phyloP scores from a whole-genome alignment of 176 grass and related monocot species.

The Poa annua region DNA sequence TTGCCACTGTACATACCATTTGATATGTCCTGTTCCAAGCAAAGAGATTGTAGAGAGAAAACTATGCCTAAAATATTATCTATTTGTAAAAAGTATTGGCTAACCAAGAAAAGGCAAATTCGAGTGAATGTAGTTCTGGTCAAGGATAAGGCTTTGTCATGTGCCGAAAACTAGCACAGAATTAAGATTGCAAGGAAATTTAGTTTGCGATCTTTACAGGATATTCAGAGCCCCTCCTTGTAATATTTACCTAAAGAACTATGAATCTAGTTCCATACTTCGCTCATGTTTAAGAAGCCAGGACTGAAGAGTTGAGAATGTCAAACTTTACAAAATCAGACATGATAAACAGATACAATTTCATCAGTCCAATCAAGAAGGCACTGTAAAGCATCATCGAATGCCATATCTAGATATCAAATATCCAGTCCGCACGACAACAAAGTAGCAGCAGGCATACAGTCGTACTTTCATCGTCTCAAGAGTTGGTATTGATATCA shows the following conservation, averaged over 20 bases:
- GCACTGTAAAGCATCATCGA: not conserved
- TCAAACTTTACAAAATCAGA: not conserved
- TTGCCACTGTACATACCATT: too few species aligned
- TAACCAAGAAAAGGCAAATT: not conserved
- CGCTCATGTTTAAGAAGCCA: not conserved
- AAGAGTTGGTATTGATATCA: not conserved
- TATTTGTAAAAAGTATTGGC: not conserved
- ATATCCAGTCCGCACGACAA: not conserved
- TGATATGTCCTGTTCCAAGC: too few species aligned
- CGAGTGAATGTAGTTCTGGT: not conserved
- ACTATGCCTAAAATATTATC: not conserved
- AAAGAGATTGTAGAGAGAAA: too few species aligned
- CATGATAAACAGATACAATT: not conserved
- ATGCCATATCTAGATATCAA: not conserved
- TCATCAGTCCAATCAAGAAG: not conserved
- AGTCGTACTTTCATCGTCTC: constrained; percentile 8
- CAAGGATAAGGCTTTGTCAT: not conserved
- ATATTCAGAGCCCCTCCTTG: too few species aligned
- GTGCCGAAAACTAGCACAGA: not conserved
- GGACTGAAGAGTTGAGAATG: not conserved
- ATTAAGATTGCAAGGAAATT: not conserved
- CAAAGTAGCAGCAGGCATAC: not conserved
- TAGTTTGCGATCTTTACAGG: too few species aligned
- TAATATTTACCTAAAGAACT: not conserved
- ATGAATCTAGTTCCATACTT: not conserved